Percentiles rank a stretch among this genome's conserved stretches.
These are phyloP conservation scores for Aspergillus cavernicola DNA, from an alignment of 495 filamentous ascomycete genomes.

Conservation along the genomic window DNA sequence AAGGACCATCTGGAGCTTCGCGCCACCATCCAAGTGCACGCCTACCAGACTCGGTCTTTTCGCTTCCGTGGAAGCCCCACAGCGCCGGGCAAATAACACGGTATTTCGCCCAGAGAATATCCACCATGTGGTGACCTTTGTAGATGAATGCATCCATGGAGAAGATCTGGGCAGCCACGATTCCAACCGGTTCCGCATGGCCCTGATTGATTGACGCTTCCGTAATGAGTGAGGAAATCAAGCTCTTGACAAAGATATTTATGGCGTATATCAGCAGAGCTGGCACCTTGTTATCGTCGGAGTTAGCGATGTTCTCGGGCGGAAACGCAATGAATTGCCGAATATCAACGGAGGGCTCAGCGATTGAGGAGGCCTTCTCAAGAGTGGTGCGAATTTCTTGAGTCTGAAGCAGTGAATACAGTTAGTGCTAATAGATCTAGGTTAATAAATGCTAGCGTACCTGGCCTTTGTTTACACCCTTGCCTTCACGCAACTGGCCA, in stretches of 20 bases:
- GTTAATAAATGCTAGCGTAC: conserved; percentile 16
- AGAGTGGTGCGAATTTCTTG: conserved; percentile 44
- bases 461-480: conserved; percentile 57
- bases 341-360: conserved; percentile 61
- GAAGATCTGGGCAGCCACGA: conserved; percentile 71
- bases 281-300: conserved; percentile 55
- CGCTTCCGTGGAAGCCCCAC: conserved; percentile 76
- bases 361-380: conserved; percentile 39
- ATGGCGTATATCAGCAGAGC: conserved; percentile 76
- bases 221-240: conserved; percentile 69
- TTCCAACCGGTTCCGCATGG: conserved; percentile 78
- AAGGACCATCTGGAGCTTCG: conserved; percentile 50
- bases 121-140: conserved; percentile 69
- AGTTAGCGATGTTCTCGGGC: conserved; percentile 49
- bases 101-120: conserved; percentile 86
- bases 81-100: conserved; percentile 77
- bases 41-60: conserved; percentile 67
- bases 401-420: conserved; percentile 29
- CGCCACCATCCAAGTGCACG: conserved; percentile 71
- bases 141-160: conserved; percentile 62
- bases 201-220: conserved; percentile 68
- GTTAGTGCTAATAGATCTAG: conserved; percentile 10
- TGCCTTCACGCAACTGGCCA: conserved; percentile 67
- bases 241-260: conserved; percentile 75
- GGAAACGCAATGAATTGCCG: conserved; percentile 59